These are phyloP conservation scores for Xylaria sp. DNA, from an alignment of 2,329 filamentous ascomycete genomes.

Conservation along the genomic window DNA sequence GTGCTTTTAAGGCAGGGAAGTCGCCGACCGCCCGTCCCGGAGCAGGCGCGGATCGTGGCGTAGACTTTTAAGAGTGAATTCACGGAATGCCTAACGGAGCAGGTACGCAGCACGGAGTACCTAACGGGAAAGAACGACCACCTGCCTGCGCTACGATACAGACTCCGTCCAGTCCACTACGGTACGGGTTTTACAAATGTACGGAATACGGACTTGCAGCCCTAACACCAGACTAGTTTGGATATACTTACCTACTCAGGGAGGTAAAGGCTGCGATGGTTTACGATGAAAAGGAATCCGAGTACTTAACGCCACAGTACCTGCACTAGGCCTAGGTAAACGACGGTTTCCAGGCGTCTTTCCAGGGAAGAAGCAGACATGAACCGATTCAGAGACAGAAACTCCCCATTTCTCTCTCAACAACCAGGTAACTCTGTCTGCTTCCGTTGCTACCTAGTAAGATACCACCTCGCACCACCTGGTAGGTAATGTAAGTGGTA, in stretches of 20 bases:
- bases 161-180: neutral
- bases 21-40: too few species aligned
- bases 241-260: neutral
- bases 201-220: neutral
- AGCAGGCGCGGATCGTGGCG: too few species aligned
- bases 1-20: too few species aligned
- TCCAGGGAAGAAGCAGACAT: too few species aligned
- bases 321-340: neutral
- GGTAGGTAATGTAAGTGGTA: too few species aligned
- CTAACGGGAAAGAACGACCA: neutral
- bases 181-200: neutral
- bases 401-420: too few species aligned
- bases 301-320: neutral
- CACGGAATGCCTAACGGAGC: neutral
- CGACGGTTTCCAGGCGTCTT: too few species aligned
- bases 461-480: neutral
- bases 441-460: neutral
- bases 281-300: neutral
- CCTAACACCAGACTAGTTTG: neutral
- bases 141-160: neutral
- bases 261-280: neutral
- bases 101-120: too few species aligned
- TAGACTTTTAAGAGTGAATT: neutral
- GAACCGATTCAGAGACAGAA: too few species aligned
- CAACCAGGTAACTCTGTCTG: too few species aligned